Evolutionary conservation across 805 yeast genomes (phyloP), one percentile per base, ranked within the genome.

Genomic region (Kazachstania bromeliacearum): DNA sequence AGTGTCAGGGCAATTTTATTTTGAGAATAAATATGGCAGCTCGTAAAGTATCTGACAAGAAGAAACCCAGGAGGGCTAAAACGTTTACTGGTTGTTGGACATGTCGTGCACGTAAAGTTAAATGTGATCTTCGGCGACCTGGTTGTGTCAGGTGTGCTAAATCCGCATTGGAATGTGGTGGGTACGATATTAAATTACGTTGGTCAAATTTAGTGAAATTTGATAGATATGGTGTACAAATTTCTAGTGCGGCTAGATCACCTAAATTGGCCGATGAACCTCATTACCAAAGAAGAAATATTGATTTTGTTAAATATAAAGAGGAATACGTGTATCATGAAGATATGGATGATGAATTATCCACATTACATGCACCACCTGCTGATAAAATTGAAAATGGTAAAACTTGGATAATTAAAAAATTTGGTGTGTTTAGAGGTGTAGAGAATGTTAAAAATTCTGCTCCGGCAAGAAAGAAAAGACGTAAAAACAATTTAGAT

Each of bases 11-110:
- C 22, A 23, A 7, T 14, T 25, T 25, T 6, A n/a, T n/a, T n/a
- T n/a, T n/a, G n/a, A n/a, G n/a, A n/a, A n/a, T n/a, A n/a, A n/a
- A n/a, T n/a, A 33, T 14, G 6, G 18, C 13, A 18, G 25, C 7
- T 31, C 16, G 13, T 7, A 19, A 18, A 17, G 9, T 12, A 13
- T 7, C 18, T 21, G 9, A 30, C 16, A 28, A 23, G 34, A 26
- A 14, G 19, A 40, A 32, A 21, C 41, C 42, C 6, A 38, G 59
- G 42, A 60, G 77, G 39, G 71, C 73, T 7, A 87, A 85, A 53
- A 77, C 92, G 0, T 85, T 84, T 51, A 77, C 83, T 0, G 96
- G 95, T 1, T 87, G 96, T 53, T 84, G 84, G 66, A 83, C 95
- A 0, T 85, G 96, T 50, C 68, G 95, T 30, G 64, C 78, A 12